These are phyloP conservation scores for Aspergillus felis DNA, from an alignment of 2,329 filamentous ascomycete genomes.

Conservation along the genomic window DNA sequence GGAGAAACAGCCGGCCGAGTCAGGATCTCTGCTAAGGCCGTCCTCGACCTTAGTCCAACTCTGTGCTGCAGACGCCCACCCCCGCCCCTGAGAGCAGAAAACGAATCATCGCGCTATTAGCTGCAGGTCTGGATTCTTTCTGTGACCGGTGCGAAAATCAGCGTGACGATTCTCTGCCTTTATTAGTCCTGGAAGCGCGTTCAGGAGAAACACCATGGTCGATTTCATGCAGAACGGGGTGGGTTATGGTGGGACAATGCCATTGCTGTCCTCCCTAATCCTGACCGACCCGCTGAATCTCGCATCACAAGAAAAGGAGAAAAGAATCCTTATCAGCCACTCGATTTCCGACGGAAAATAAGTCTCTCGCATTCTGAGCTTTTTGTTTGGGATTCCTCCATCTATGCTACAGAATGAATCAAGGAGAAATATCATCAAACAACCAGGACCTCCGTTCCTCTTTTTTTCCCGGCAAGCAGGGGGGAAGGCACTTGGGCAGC, in stretches of 20 bases:
- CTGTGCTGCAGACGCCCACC: background rate
- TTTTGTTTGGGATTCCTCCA: background rate
- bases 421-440: background rate
- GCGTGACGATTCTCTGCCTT: background rate
- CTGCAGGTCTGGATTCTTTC: background rate
- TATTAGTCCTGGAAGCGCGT: background rate
- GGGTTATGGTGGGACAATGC: background rate
- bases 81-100: constrained; percentile 14
- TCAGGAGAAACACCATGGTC: background rate
- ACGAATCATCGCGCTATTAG: constrained; percentile 14
- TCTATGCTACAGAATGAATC: background rate
- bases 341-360: background rate
- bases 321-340: background rate
- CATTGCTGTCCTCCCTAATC: background rate
- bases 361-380: background rate
- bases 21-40: background rate
- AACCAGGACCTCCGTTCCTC: background rate
- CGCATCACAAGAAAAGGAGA: background rate
- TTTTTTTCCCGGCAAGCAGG: background rate
- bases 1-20: background rate
- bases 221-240: constrained; percentile 9
- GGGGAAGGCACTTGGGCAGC: background rate
- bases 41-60: background rate
- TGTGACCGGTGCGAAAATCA: background rate
- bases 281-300: background rate